Evolutionary conservation across 1,139 yeast species (phyloP), one percentile per base, ranked within the genome.

Genomic region (Groenewaldozyma auringiensis): DNA sequence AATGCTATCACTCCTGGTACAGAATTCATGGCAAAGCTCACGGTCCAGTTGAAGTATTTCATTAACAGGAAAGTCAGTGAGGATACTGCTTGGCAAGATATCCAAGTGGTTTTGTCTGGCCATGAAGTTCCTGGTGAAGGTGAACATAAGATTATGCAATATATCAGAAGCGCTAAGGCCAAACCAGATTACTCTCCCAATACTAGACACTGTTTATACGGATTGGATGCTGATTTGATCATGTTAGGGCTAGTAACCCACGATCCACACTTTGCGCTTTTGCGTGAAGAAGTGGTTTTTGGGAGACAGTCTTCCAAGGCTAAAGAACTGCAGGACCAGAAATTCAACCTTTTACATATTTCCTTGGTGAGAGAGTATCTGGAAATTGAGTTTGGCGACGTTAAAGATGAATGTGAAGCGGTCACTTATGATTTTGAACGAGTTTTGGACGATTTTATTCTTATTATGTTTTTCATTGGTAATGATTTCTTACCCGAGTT

Each of bases 51-150:
- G 57, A 74, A 89, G 56, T 92, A 88, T 63, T 92, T 95, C 83
- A 85, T 88, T 31, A 87, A 94, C 21, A 83, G 85, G 58, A 92
- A 92, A 62, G 72, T 92, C 39, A 74, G 88, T 3, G 79, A 78
- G 35, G 99, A 92, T 63, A 83, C 95, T 1, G 88, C 88, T 40
- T 92, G 98, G 98, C 83, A 82, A 40, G 73, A 80, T 45, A 70
- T 92, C 40, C 89, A 86, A 57, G 82, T 92, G 25, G 78, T 92
- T 34, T 78, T 92, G 42, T 84, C 95, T 61, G 99, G 94, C 56
- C 96, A 95, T 43, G 92, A 94, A 29, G 97, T 89, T 11, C 98
- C 99, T 1, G 99, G 99, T 49, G 99, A 92, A 71, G 99, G 99
- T 61, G 99, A 92, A 67, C 99, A 92, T 70, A 92, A 92, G 64